A percentile compares a stretch with the other conserved stretches of the same genome.
These are phyloP conservation scores for Telopea speciosissima DNA, from an alignment of 177 flowering plant genomes.

Conservation along the genomic window DNA sequence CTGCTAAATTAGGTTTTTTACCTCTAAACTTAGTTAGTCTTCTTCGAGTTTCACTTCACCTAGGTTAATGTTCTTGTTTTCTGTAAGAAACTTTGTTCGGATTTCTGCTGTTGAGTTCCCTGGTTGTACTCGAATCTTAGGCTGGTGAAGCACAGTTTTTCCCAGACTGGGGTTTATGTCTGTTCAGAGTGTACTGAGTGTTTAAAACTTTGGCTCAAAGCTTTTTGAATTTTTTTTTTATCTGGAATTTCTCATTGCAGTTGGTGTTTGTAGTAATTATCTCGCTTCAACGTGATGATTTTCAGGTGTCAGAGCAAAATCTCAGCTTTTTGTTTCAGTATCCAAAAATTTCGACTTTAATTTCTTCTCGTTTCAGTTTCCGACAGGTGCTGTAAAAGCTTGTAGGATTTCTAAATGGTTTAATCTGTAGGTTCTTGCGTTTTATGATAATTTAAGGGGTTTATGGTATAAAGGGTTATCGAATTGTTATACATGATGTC, in stretches of 20 bases:
- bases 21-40: not conserved
- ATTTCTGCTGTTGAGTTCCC: not conserved
- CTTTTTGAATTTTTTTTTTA: too few species aligned
- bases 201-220: not conserved
- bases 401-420: not conserved
- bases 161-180: not conserved
- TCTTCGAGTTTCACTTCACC: slow-evolving; percentile 2
- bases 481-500: slow-evolving; percentile 26
- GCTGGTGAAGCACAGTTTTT: not conserved
- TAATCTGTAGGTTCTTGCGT: not conserved
- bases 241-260: not conserved
- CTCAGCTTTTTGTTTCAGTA: too few species aligned
- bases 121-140: not conserved
- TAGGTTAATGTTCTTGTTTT: slow-evolving; percentile 3
- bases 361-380: too few species aligned
- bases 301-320: not conserved
- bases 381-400: too few species aligned
- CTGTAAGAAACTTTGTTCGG: not conserved
- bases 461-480: not conserved
- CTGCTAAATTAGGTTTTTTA: not conserved
- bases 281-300: not conserved
- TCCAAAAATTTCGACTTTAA: too few species aligned
- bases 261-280: not conserved
- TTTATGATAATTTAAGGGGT: not conserved
- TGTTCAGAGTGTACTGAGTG: too few species aligned